A percentile compares a stretch with the other conserved stretches of the same genome.
Conservation (phyloP, 192 early-diverging fungal species). For the Tieghemiomyces parasiticus region DNA sequence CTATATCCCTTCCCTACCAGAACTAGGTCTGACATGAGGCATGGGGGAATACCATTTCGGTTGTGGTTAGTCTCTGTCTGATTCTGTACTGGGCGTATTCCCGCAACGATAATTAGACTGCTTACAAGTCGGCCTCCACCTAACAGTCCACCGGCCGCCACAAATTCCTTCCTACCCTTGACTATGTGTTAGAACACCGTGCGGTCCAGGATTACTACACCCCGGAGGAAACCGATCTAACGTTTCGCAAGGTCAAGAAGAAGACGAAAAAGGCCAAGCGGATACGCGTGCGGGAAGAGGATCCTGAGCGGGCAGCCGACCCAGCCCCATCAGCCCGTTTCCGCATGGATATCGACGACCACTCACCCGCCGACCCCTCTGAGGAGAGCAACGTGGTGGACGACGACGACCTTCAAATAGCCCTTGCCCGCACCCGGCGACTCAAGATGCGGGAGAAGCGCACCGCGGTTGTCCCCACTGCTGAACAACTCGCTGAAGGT, state of each 20-base stretch:
- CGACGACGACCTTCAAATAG: constrained; percentile 84
- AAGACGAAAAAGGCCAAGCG: constrained; percentile 20
- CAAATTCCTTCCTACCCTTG: too few species aligned
- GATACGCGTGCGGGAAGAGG: neutral
- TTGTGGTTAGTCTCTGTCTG: too few species aligned
- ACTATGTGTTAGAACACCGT: too few species aligned
- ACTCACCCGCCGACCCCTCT: constrained; percentile 10
- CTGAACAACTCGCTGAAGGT: constrained; percentile 47
- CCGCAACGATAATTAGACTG: too few species aligned
- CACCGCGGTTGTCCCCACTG: constrained; percentile 22
- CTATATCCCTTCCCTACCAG: too few species aligned
- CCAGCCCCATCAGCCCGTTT: constrained; percentile 10
- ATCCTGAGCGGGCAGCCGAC: constrained; percentile 13
- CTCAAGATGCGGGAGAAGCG: constrained; percentile 37
- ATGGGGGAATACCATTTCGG: too few species aligned
- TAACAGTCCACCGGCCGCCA: too few species aligned
- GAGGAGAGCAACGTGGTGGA: constrained; percentile 75
- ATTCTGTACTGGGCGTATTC: too few species aligned
- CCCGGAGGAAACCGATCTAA: constrained; percentile 55
- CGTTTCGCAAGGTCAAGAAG: constrained; percentile 66
- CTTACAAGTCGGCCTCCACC: too few species aligned
- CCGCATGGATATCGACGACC: constrained; percentile 16
- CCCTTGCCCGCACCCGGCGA: constrained; percentile 60
- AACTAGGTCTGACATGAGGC: too few species aligned
- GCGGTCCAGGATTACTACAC: constrained; percentile 85